phyloP scores from a whole-genome alignment of 2,329 filamentous ascomycete species.

The Ophiostoma ulmi region DNA sequence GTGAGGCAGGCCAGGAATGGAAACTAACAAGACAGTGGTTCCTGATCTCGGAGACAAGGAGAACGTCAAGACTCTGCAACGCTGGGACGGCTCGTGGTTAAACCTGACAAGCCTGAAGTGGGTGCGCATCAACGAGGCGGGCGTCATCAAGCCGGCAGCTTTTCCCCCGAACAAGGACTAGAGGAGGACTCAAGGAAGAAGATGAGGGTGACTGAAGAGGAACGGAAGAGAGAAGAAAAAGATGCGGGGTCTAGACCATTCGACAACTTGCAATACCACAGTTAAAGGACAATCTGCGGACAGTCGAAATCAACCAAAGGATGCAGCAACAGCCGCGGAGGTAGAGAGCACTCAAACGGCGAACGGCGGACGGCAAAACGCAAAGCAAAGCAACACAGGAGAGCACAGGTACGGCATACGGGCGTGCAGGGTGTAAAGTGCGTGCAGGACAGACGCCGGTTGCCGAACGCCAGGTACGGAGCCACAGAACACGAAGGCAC shows the following conservation, averaged over 20 bases:
- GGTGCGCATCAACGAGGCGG: conserved; percentile 64
- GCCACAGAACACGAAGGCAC: not conserved
- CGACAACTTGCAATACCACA: not conserved
- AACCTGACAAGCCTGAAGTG: conserved; percentile 72
- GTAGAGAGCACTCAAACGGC: not conserved
- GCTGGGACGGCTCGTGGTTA: conserved; percentile 82
- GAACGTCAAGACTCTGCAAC: conserved; percentile 59
- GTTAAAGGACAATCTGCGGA: not conserved
- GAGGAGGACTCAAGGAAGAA: not conserved
- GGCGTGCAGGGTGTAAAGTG: not conserved
- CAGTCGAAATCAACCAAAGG: not conserved
- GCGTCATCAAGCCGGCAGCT: conserved; percentile 60
- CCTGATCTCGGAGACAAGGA: conserved; percentile 68
- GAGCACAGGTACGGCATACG: not conserved
- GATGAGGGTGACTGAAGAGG: not conserved
- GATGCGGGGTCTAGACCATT: not conserved
- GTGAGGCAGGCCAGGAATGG: too few relatives aligned
- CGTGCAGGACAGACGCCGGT: conserved; percentile 9
- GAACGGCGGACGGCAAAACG: not conserved
- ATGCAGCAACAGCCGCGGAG: conserved; percentile 6
- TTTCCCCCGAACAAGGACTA: conserved; percentile 62
- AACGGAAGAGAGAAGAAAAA: not conserved
- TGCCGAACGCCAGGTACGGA: not conserved
- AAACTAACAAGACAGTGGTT: conserved; percentile 45
- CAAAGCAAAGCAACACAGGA: not conserved